Evolutionary conservation across 352 stramenopile genomes (phyloP).

Genomic region (Phytophthora brassicae): DNA sequence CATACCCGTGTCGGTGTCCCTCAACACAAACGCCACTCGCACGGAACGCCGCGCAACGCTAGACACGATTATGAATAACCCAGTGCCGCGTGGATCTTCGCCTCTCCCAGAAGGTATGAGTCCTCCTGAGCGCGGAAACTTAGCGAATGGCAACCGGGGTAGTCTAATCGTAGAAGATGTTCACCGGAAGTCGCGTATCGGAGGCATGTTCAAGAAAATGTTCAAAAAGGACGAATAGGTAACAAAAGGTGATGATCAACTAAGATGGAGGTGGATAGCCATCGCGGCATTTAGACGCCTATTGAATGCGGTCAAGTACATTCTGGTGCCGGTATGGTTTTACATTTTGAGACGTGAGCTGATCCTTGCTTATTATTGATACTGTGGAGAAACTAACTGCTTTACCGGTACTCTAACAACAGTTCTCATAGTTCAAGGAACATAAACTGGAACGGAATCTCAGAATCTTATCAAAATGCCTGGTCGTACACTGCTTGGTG

Average conservation of each 20-base stretch:
- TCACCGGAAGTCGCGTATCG: constrained; percentile 77
- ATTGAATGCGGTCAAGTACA: constrained; percentile 7
- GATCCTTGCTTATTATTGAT: constrained; percentile 6
- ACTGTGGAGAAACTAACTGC: background rate
- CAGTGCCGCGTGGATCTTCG: constrained; percentile 27
- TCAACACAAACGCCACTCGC: constrained; percentile 27
- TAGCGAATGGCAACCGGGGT: constrained; percentile 28
- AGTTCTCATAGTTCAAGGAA: too few relatives aligned
- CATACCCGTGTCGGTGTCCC: constrained; percentile 61
- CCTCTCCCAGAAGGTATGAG: constrained; percentile 30
- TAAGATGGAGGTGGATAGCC: background rate
- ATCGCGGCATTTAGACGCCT: too few relatives aligned
- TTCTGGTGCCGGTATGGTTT: constrained; percentile 13
- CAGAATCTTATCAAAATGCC: too few relatives aligned
- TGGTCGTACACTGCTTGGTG: constrained; percentile 23
- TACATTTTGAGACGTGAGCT: constrained; percentile 31
- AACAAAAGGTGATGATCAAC: constrained; percentile 13
- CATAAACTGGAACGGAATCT: too few relatives aligned
- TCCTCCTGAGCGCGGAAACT: constrained; percentile 33
- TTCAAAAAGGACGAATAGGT: constrained; percentile 82
- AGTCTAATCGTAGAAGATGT: constrained; percentile 67
- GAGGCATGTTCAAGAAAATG: constrained; percentile 90
- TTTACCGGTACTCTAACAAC: too few relatives aligned
- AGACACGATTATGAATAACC: constrained; percentile 58
- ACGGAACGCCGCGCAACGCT: constrained; percentile 46